Evolutionary conservation across 495 filamentous ascomycete genomes (phyloP), one percentile per base, ranked within the genome.

Genomic region (Xylaria acuta): DNA sequence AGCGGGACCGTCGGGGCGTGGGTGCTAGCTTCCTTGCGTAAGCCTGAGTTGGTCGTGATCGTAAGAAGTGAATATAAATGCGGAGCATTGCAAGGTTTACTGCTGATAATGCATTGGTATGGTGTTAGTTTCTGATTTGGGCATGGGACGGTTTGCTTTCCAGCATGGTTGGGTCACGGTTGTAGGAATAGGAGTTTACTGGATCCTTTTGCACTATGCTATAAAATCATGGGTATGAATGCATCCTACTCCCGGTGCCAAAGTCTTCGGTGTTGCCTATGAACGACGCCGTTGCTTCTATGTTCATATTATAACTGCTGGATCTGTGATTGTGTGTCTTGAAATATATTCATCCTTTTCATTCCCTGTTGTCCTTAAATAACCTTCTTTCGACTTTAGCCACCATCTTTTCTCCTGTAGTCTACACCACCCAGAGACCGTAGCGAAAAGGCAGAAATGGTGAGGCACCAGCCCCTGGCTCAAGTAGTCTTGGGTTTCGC

Each of bases 1-100:
- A 97, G 83, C 89, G 87, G 81, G 91, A 96, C 73, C 89, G 88
- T 75, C 91, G 88, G 78, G 82, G 82, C 60, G 82, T 86, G 18
- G 82, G 83, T 51, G 86, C 86, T 75, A 88, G 86, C 72, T 87
- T 88, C 71, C 77, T 88, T 69, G 85, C 78, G 63, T 88, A 72
- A 81, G 68, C 27, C 45, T 2, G 49, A 40, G 22, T 56, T 32
- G 22, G 49, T 54, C 36, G 74, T 66, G n/a, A 56, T 68, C 18
- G 45, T 66, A 47, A 53, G 27, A 53, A 56, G 47, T 41, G 62
- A 47, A 53, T 34, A 62, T 73, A 53, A 38, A 69, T 65, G 73
- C 41, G 34, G 66, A 41, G 64, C 49, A 72, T 74, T 32, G 60
- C 41, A 30, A 59, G 70, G 74, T 60, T 20, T 60, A n/a, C 27